phyloP scores from a whole-genome alignment of 2,329 filamentous ascomycete species.

The Metarhizium album region DNA sequence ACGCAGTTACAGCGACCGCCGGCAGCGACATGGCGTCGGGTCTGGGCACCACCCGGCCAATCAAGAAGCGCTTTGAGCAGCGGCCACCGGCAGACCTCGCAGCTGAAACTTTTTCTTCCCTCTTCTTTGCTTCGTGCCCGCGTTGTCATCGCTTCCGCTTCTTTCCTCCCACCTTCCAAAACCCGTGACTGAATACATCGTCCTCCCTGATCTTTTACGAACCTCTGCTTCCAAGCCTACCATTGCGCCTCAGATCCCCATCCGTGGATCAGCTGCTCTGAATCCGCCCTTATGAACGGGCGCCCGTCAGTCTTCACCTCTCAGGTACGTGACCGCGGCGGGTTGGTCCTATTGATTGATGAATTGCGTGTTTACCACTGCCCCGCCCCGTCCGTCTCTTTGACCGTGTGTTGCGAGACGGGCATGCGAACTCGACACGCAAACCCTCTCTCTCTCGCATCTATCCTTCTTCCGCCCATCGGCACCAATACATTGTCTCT shows the following conservation, averaged over 20 bases:
- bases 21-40: not conserved
- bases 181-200: not conserved
- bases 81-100: not conserved
- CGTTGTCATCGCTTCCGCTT: not conserved
- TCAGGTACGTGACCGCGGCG: conserved; percentile 48
- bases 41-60: not conserved
- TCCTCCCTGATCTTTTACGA: not conserved
- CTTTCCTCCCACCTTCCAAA: not conserved
- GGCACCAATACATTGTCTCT: not conserved
- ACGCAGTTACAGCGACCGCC: not conserved
- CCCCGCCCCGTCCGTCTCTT: not conserved
- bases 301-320: conserved; percentile 77
- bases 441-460: not conserved
- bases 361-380: too few species aligned
- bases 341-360: not conserved
- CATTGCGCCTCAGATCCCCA: conserved; percentile 7
- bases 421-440: not conserved
- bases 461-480: not conserved
- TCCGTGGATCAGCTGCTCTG: conserved; percentile 20
- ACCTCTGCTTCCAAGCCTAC: conserved; percentile 8
- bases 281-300: conserved; percentile 74
- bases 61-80: not conserved
- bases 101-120: not conserved
- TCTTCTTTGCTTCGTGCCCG: not conserved
- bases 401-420: not conserved